Conservation (phyloP, 2,329 filamentous ascomycete genomes). For the Diaporthe nobilis region DNA sequence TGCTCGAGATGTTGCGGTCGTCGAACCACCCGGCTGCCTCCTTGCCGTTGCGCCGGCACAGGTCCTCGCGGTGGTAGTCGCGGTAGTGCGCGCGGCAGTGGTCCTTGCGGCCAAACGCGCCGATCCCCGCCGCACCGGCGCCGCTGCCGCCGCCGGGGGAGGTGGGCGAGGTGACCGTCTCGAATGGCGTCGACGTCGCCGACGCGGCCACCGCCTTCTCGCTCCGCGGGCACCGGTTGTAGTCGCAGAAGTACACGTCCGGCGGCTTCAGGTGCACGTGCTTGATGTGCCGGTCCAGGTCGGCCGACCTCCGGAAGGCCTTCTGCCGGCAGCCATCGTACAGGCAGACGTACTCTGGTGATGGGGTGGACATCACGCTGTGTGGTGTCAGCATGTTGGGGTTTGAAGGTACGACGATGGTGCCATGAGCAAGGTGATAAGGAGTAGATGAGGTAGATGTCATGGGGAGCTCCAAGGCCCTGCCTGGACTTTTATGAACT, state of each 20-base stretch:
- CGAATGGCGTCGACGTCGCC: neutral
- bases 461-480: too few relatives aligned
- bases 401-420: neutral
- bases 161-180: neutral
- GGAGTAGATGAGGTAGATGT: too few relatives aligned
- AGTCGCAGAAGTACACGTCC: constrained; percentile 65
- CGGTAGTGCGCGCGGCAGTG: constrained; percentile 71
- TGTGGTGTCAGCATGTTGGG: constrained; percentile 1
- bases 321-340: constrained; percentile 58
- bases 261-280: constrained; percentile 63
- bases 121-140: constrained; percentile 31
- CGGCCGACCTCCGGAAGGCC: constrained; percentile 66
- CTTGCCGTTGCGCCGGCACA: constrained; percentile 60
- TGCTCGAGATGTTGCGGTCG: constrained; percentile 54
- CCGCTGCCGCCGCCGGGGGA: neutral
- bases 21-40: constrained; percentile 54
- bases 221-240: constrained; percentile 61
- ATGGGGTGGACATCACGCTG: constrained; percentile 3
- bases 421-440: too few relatives aligned
- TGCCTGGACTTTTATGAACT: neutral
- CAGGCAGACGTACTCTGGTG: constrained; percentile 53
- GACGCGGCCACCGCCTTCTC: constrained; percentile 35
- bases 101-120: constrained; percentile 67
- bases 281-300: constrained; percentile 67
- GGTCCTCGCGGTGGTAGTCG: constrained; percentile 68